These are phyloP conservation scores for Claviceps sp. DNA, from an alignment of 2,329 filamentous ascomycete species.

Conservation along the genomic window DNA sequence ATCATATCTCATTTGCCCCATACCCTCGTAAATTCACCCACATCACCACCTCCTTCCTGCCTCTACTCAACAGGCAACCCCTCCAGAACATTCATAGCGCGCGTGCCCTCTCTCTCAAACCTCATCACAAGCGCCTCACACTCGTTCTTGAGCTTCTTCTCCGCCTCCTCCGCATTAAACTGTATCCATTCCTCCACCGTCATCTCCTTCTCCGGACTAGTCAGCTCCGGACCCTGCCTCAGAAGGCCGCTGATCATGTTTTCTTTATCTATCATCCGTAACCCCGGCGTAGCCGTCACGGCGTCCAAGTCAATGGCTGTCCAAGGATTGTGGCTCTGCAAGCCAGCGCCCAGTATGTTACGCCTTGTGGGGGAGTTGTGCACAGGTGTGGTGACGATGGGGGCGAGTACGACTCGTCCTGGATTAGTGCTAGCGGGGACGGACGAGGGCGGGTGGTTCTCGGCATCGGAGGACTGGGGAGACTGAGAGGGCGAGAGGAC, in stretches of 20 bases:
- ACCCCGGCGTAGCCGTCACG: slow-evolving; percentile 40
- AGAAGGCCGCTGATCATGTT: slow-evolving; percentile 37
- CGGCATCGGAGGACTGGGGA: slow-evolving; percentile 65
- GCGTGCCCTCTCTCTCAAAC: slow-evolving; percentile 73
- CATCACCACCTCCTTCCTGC: not conserved
- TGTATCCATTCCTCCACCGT: slow-evolving; percentile 88
- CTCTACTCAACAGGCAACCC: slow-evolving; percentile 46
- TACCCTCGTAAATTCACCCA: not conserved
- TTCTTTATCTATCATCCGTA: slow-evolving; percentile 35
- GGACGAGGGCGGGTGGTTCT: slow-evolving; percentile 64
- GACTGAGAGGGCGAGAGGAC: slow-evolving; percentile 51
- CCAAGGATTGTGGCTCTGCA: slow-evolving; percentile 54
- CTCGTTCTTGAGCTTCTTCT: slow-evolving; percentile 63
- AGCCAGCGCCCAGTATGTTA: slow-evolving; percentile 37
- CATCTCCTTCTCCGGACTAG: slow-evolving; percentile 72
- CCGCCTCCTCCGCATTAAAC: slow-evolving; percentile 65
- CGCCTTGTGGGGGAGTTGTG: slow-evolving; percentile 49
- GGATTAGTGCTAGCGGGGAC: slow-evolving; percentile 33
- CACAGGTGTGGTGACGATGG: slow-evolving; percentile 32
- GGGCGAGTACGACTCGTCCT: slow-evolving; percentile 34
- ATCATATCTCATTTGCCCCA: not conserved
- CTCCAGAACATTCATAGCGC: slow-evolving; percentile 66
- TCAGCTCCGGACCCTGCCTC: slow-evolving; percentile 46
- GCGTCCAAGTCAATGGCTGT: slow-evolving; percentile 61
- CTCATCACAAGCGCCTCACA: slow-evolving; percentile 71